phyloP scores from a whole-genome alignment of 371 early-diverging fungal species.

The Lichtheimia hyalospora region DNA sequence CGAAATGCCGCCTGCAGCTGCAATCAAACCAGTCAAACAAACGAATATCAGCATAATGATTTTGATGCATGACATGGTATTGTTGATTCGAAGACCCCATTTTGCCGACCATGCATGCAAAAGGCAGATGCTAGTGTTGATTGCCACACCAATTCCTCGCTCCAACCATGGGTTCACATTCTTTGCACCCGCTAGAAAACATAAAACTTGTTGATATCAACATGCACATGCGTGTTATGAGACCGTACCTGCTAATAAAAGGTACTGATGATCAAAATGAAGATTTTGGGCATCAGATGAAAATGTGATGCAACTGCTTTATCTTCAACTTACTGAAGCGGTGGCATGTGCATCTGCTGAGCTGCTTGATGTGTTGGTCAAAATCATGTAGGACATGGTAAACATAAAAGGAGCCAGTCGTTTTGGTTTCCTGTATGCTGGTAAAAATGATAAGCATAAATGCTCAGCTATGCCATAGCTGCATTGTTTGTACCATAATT shows the following conservation, averaged over 20 bases:
- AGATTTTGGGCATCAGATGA: not conserved
- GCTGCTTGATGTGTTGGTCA: slow-evolving; percentile 11
- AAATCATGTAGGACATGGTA: slow-evolving; percentile 8
- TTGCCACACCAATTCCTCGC: slow-evolving; percentile 16
- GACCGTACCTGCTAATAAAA: too few relatives aligned
- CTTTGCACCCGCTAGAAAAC: too few relatives aligned
- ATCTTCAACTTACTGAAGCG: too few relatives aligned
- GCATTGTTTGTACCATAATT: slow-evolving; percentile 9
- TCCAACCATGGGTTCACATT: slow-evolving; percentile 15
- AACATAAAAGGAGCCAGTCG: slow-evolving; percentile 16
- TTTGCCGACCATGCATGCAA: slow-evolving; percentile 9
- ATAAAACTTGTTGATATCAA: too few relatives aligned
- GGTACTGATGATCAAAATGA: too few relatives aligned
- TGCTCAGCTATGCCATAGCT: too few relatives aligned
- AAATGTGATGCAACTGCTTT: too few relatives aligned
- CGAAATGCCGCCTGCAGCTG: slow-evolving; percentile 13
- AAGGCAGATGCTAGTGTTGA: slow-evolving; percentile 11
- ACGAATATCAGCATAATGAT: slow-evolving; percentile 16
- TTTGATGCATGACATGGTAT: slow-evolving; percentile 11
- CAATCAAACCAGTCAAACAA: slow-evolving; percentile 16
- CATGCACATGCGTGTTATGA: too few relatives aligned
- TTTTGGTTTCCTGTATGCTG: slow-evolving; percentile 14
- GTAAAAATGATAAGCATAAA: too few relatives aligned
- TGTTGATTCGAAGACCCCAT: slow-evolving; percentile 16
- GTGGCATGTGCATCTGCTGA: slow-evolving; percentile 15